phyloP scores from a whole-genome alignment of 2,329 filamentous ascomycete genomes.

The Colletotrichum siamense region DNA sequence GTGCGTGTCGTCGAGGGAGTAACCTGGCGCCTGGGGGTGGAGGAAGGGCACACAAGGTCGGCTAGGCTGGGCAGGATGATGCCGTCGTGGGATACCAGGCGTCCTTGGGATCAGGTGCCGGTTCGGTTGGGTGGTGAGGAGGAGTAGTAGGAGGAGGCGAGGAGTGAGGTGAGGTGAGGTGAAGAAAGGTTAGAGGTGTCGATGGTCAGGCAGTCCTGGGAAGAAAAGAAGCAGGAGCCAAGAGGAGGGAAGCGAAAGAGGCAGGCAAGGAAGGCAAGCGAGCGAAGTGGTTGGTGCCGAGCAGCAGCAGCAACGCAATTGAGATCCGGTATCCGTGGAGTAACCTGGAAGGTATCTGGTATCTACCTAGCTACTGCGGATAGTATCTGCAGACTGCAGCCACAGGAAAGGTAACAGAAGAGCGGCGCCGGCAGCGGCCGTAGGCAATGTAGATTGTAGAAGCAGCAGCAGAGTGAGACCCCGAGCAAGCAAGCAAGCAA shows the following conservation, averaged over 20 bases:
- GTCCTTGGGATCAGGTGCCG: not conserved
- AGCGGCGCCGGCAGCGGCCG: not conserved
- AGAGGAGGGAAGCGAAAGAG: conserved; percentile 11
- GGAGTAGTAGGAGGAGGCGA: not conserved
- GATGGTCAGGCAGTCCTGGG: conserved; percentile 7
- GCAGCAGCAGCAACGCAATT: not conserved
- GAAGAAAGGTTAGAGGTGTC: not conserved
- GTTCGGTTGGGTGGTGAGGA: not conserved
- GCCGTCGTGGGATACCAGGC: not conserved
- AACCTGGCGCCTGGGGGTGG: not conserved
- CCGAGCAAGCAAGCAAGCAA: not conserved
- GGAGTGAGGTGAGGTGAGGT: not conserved
- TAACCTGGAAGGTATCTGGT: not conserved
- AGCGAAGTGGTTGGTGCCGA: conserved; percentile 9
- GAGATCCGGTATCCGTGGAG: not conserved
- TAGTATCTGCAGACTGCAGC: conserved; percentile 10
- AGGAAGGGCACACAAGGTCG: not conserved
- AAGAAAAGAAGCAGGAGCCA: conserved; percentile 12
- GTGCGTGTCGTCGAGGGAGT: not conserved
- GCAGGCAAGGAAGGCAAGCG: not conserved
- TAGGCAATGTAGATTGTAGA: not conserved
- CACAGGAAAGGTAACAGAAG: not conserved
- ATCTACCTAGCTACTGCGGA: not conserved
- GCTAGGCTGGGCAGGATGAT: not conserved
- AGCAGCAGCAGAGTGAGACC: not conserved